Evolutionary conservation across 2,329 filamentous ascomycete species (phyloP).

Genomic region (Claviceps digitariae): DNA sequence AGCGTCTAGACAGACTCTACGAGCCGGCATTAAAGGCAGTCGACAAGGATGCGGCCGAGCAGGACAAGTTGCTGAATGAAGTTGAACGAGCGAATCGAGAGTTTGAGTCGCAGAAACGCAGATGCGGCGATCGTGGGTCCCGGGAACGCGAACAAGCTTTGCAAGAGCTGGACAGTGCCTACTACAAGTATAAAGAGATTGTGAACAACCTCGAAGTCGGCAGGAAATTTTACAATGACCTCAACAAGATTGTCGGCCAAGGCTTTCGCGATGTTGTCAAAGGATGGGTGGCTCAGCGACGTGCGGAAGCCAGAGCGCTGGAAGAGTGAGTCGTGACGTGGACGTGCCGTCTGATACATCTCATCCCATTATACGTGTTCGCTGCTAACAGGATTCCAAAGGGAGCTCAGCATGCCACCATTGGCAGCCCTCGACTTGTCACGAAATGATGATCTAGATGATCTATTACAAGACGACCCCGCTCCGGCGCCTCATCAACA

Average conservation of each 20-base stretch:
- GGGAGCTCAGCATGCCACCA: slow-evolving; percentile 39
- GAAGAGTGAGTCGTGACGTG: slow-evolving; percentile 54
- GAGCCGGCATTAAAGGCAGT: slow-evolving; percentile 63
- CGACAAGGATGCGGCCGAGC: slow-evolving; percentile 58
- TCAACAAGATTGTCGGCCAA: slow-evolving; percentile 68
- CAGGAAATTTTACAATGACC: slow-evolving; percentile 92
- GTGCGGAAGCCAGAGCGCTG: slow-evolving; percentile 65
- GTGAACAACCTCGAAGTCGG: slow-evolving; percentile 83
- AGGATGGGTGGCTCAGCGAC: slow-evolving; percentile 65
- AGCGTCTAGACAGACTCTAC: slow-evolving; percentile 61
- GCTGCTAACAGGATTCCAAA: slow-evolving; percentile 16
- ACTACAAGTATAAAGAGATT: slow-evolving; percentile 93
- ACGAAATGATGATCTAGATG: slow-evolving; percentile 14
- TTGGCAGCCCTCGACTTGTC: slow-evolving; percentile 30
- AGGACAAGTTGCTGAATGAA: slow-evolving; percentile 55
- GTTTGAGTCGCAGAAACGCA: slow-evolving; percentile 59
- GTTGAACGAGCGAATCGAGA: slow-evolving; percentile 64
- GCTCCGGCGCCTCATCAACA: slow-evolving; percentile 7
- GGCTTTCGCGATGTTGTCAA: slow-evolving; percentile 68
- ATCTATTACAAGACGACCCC: slow-evolving; percentile 3
- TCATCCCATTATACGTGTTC: neutral
- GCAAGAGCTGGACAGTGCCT: slow-evolving; percentile 80
- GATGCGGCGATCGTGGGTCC: slow-evolving; percentile 47
- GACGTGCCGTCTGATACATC: slow-evolving; percentile 3
- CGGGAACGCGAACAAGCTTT: slow-evolving; percentile 71